Evolutionary conservation across 2,329 filamentous ascomycete genomes (phyloP).

Genomic region (Clonostachys rosea): DNA sequence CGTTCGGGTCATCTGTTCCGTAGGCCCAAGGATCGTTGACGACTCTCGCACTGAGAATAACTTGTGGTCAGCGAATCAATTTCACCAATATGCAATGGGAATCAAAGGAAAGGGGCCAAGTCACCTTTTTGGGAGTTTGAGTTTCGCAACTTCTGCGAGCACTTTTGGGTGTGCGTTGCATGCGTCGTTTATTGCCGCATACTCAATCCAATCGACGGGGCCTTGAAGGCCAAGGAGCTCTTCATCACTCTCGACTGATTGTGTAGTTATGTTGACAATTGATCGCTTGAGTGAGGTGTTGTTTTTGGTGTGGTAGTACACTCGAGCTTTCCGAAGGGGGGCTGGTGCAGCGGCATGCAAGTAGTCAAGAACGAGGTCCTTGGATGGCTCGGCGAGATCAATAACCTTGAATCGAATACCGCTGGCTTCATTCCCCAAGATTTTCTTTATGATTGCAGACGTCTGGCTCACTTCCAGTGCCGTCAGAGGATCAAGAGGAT

Average conservation of each 20-base stretch:
- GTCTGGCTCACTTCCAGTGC: not conserved
- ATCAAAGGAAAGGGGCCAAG: too few relatives aligned
- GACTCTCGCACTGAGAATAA: not conserved
- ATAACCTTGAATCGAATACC: not conserved
- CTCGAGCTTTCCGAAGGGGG: not conserved
- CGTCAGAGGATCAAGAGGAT: not conserved
- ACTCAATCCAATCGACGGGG: conserved; percentile 2
- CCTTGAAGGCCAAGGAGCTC: not conserved
- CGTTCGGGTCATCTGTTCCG: not conserved
- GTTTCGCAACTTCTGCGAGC: conserved; percentile 7
- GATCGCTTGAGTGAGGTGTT: not conserved
- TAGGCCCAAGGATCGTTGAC: not conserved
- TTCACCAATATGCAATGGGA: too few relatives aligned
- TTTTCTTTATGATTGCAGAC: not conserved
- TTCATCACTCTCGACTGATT: not conserved
- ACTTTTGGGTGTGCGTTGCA: conserved; percentile 4
- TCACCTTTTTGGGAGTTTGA: conserved; percentile 5
- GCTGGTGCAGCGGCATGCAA: not conserved
- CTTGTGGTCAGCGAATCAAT: too few relatives aligned
- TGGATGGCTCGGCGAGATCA: conserved; percentile 1
- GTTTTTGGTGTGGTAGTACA: not conserved
- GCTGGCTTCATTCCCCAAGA: not conserved
- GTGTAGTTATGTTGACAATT: conserved; percentile 1
- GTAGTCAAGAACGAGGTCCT: not conserved
- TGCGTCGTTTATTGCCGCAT: not conserved